A percentile compares a stretch with the other conserved stretches of the same genome.
phyloP scores from a whole-genome alignment of 176 grass and related monocot genomes.

The Calamus simplicifolius region DNA sequence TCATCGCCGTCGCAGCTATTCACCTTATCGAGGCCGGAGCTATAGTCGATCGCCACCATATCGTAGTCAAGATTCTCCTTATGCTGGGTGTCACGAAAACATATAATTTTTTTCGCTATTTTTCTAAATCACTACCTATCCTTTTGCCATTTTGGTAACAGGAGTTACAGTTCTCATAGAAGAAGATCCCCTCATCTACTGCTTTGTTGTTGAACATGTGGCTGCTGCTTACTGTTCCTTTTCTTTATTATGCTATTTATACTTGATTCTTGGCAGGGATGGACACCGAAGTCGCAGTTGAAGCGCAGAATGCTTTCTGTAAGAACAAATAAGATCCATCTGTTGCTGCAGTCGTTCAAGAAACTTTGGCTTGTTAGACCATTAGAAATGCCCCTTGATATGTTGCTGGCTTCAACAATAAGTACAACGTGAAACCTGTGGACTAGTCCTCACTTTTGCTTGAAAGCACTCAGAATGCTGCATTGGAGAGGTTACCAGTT shows the following conservation, averaged over 20 bases:
- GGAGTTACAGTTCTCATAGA: constrained; percentile 8
- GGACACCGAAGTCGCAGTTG: not conserved
- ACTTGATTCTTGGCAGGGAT: too few relatives aligned
- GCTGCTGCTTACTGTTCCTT: too few relatives aligned
- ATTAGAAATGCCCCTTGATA: not conserved
- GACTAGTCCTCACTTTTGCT: not conserved
- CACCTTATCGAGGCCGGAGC: too few relatives aligned
- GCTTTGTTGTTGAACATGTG: too few relatives aligned
- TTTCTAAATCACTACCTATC: too few relatives aligned
- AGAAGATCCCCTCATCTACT: constrained; percentile 6
- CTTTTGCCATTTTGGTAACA: not conserved
- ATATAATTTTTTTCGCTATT: too few relatives aligned
- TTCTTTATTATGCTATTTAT: too few relatives aligned
- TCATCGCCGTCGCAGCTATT: not conserved
- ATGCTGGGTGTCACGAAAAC: too few relatives aligned
- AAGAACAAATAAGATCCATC: too few relatives aligned
- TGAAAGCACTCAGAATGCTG: not conserved
- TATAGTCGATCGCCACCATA: too few relatives aligned
- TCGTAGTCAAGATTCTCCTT: too few relatives aligned
- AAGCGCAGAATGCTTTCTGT: not conserved
- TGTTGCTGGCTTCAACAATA: not conserved
- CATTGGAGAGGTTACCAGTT: not conserved
- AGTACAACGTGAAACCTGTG: not conserved
- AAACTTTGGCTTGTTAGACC: not conserved
- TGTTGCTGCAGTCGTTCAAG: too few relatives aligned